Evolutionary conservation across 768 basidiomycete species (phyloP), one percentile per base, ranked within the genome.

Genomic region (Leccinellum rugosiceps): DNA sequence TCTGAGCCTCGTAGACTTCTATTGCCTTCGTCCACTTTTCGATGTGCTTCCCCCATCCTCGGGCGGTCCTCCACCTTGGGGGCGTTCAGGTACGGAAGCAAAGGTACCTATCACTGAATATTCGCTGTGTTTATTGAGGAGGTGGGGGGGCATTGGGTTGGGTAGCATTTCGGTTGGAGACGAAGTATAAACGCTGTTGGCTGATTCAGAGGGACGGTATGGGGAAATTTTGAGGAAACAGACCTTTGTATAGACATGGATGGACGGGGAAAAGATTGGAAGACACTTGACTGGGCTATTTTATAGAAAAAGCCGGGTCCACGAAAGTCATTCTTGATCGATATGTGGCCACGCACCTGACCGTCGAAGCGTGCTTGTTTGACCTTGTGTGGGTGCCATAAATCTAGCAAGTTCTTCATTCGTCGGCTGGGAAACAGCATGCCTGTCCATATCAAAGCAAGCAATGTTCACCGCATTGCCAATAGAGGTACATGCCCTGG

Each of bases 321-420:
- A 74, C 68, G 67, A 68, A 68, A 68, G 65, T 68, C 71, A 73
- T 73, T 67, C 32, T 52, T 56, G 64, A 74, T 72, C 65, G 63
- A 67, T 70, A 64, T 68, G 61, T 68, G 61, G 58, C 61, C 15
- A 54, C 53, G 49, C 47, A 23, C 47, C 54, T 31, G 74, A 73
- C n/a, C n/a, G n/a, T n/a, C n/a, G n/a, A 67, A 72, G 69, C 67
- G 64, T 68, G 52, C 54, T 77, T 77, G 77, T 78, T 77, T 78
- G 77, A 74, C 72, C 75, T 72, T 77, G 76, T 31, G 30, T 77
- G 75, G 77, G 76, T 64, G 74, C 73, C 51, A 35, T 35, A 61
- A 65, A 56, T 56, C 56, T 21, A 46, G 4, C 13, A 58, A 57
- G 52, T 58, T 58, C 57, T 67, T 71, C 67, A 60, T 73, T 75